Base-by-base conservation (phyloP, 257 asterid species). In the Salvia miltiorrhiza region DNA sequence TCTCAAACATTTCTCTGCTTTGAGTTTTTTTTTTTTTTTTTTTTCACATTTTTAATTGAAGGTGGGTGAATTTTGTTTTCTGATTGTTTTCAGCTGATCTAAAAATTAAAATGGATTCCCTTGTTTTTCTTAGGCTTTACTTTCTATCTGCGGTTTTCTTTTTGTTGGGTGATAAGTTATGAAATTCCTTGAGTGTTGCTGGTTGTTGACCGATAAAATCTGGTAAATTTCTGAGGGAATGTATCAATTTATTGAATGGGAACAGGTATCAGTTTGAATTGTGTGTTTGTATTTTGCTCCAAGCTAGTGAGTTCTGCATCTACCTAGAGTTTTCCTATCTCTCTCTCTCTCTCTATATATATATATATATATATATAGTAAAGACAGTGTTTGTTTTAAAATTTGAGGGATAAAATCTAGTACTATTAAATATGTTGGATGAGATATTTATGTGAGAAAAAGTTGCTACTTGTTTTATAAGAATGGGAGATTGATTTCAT, bases 1-100 rank as follows among this genome's bases (percentile, higher is more conserved):
- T 81, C 79, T 58, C 69, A 32, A 63, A 63, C 71, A 21, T 43
- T 74, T 70, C 33, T 2, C 55, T 7, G 3, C 67, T 55, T 67
- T 50, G 9, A 4, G 0, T 8, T 47, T 65, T 40, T n/a, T n/a
- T n/a, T n/a, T n/a, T n/a, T n/a, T n/a, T n/a, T n/a, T n/a, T n/a
- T n/a, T 16, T 20, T 19, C n/a, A 0, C 9, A 17, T 2, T 17
- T 17, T 2, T 19, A 10, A 23, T 14, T 41, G 23, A 28, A 62
- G 53, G 66, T 35, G 50, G 35, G 21, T 21, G 8, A 2, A 40
- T 40, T 41, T 23, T 44, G 14, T 40, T 39, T 1, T 10, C 47
- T 35, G 48, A 1, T n/a, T n/a, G n/a, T n/a, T n/a, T 44, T 43
- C 23, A 33, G 56, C 12, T 62, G 39, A 13, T 61, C 7, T 9